These are phyloP conservation scores for Amanita molliuscula DNA, from an alignment of 768 basidiomycete genomes.

Conservation along the genomic window DNA sequence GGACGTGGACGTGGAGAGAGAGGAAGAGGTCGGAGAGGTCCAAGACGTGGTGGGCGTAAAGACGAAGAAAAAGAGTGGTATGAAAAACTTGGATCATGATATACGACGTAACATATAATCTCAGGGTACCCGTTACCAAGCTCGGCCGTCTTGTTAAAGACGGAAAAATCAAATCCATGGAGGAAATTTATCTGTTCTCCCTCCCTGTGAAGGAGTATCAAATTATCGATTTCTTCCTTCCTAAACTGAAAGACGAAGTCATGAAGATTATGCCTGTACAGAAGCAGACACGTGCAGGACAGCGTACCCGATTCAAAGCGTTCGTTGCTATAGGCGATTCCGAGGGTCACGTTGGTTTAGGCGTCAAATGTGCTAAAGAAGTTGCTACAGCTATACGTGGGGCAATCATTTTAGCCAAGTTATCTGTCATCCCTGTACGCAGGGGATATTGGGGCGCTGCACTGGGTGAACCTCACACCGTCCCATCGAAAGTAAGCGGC, in stretches of 20 bases:
- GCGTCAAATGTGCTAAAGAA: conserved; percentile 99
- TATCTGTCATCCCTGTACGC: conserved; percentile 95
- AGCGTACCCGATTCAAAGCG: conserved; percentile 99
- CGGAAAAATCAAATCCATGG: conserved; percentile 99
- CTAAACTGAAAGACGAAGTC: conserved; percentile 98
- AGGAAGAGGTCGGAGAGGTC: conserved; percentile 80
- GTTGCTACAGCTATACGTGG: conserved; percentile 99
- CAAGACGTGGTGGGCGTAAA: conserved; percentile 94
- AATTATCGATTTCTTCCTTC: conserved; percentile 99
- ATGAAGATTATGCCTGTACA: conserved; percentile 99
- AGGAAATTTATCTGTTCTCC: conserved; percentile 99
- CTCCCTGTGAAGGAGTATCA: conserved; percentile 99
- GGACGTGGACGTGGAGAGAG: conserved; percentile 89
- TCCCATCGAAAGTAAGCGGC: conserved; percentile 96
- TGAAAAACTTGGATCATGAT: conserved; percentile 14
- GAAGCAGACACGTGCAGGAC: conserved; percentile 99
- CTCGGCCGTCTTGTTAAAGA: conserved; percentile 99
- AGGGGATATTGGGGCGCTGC: conserved; percentile 99
- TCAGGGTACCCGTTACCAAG: conserved; percentile 95
- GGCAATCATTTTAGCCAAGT: conserved; percentile 97
- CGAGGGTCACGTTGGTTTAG: conserved; percentile 97
- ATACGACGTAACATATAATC: conserved; percentile 2
- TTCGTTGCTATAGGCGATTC: conserved; percentile 99
- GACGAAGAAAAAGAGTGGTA: conserved; percentile 99
- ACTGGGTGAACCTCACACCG: conserved; percentile 98